Evolutionary conservation across 2,329 filamentous ascomycete species (phyloP).

Genomic region (Lizonia empirigonia): DNA sequence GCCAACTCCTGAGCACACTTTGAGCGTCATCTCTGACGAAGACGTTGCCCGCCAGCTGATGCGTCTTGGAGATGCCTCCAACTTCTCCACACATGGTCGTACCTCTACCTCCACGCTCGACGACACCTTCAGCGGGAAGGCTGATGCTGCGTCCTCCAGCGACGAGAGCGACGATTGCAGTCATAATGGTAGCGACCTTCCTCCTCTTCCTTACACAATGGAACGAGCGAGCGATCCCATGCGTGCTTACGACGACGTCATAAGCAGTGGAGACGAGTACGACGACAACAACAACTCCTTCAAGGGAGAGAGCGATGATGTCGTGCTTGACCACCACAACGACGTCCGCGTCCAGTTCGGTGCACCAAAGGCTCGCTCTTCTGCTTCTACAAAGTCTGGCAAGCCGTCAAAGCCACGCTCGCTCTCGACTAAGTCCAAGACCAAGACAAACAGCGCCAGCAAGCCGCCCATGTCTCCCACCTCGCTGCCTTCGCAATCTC

Average conservation of each 20-base stretch:
- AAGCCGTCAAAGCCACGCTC: conserved; percentile 50
- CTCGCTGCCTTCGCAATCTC: conserved; percentile 70
- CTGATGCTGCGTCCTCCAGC: conserved; percentile 64
- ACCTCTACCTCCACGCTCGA: conserved; percentile 93
- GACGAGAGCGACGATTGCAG: conserved; percentile 72
- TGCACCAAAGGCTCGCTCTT: conserved; percentile 45
- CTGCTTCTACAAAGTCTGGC: conserved; percentile 46
- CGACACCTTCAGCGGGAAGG: conserved; percentile 88
- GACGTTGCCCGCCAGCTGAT: conserved; percentile 97
- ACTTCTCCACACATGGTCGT: conserved; percentile 82
- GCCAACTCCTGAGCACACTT: conserved; percentile 94
- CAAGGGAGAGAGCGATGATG: conserved; percentile 60
- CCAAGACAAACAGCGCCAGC: conserved; percentile 47
- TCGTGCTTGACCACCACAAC: conserved; percentile 45
- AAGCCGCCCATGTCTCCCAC: conserved; percentile 59
- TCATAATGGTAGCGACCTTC: conserved; percentile 61
- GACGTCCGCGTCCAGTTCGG: conserved; percentile 51
- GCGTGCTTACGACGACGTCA: conserved; percentile 56
- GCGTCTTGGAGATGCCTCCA: conserved; percentile 91
- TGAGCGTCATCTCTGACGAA: conserved; percentile 97
- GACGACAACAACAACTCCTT: conserved; percentile 60
- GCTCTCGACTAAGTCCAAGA: conserved; percentile 58
- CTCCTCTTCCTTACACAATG: conserved; percentile 45
- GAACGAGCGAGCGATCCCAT: conserved; percentile 26
- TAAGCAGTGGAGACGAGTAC: conserved; percentile 66